phyloP scores from a whole-genome alignment of 331 rosid species.

The Malus hybrid region DNA sequence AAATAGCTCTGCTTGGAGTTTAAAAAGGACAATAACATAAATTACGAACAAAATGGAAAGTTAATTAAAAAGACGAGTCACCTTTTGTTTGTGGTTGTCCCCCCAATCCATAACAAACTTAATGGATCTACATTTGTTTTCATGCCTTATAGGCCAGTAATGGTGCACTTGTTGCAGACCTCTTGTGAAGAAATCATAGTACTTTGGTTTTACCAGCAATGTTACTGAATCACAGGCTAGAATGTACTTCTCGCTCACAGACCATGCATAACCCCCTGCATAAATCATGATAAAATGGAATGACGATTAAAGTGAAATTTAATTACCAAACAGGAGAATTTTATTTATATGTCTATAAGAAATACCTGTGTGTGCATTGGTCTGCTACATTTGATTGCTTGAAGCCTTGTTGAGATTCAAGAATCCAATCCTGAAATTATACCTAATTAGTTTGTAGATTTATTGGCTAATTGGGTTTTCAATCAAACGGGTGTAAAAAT shows the following conservation, averaged over 20 bases:
- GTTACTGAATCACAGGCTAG: slow-evolving; percentile 58
- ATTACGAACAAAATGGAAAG: neutral
- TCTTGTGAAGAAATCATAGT: slow-evolving; percentile 64
- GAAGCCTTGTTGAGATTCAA: slow-evolving; percentile 49
- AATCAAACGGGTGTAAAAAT: neutral
- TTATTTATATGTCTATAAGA: neutral
- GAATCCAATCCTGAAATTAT: slow-evolving; percentile 50
- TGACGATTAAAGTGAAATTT: neutral
- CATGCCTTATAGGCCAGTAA: slow-evolving; percentile 52
- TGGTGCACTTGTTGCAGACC: slow-evolving; percentile 48
- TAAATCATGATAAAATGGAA: neutral
- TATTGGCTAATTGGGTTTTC: neutral
- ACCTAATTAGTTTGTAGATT: neutral
- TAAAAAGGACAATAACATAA: neutral
- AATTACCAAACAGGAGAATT: neutral
- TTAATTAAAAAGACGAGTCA: neutral
- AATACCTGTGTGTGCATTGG: slow-evolving; percentile 57
- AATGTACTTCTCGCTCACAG: slow-evolving; percentile 71
- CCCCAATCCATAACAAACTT: slow-evolving; percentile 69
- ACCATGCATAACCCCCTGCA: slow-evolving; percentile 65
- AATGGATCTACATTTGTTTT: slow-evolving; percentile 54
- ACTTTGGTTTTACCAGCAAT: slow-evolving; percentile 34
- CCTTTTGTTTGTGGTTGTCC: slow-evolving; percentile 47
- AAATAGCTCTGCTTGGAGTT: neutral
- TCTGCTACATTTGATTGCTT: slow-evolving; percentile 40